phyloP scores from a whole-genome alignment of 331 rosid genomes.

The Acacia pycnantha region DNA sequence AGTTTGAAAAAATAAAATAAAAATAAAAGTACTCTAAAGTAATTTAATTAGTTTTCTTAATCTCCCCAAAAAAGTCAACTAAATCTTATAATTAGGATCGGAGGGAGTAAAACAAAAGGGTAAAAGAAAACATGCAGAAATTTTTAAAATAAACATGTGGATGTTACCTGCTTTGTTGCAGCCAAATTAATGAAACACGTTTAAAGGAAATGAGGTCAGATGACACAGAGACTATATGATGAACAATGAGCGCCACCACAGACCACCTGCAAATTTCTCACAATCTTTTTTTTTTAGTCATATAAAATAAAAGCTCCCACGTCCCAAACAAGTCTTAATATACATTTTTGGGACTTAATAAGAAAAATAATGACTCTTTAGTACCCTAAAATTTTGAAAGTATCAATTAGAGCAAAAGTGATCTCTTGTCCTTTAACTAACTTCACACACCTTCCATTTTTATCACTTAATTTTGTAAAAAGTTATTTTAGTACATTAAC shows the following conservation, averaged over 20 bases:
- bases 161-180: not conserved
- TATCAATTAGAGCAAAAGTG: not conserved
- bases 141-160: not conserved
- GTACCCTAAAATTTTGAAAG: not conserved
- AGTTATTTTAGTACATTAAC: too few species aligned
- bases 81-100: too few species aligned
- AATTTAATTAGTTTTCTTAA: too few species aligned
- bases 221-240: slow-evolving; percentile 13
- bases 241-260: slow-evolving; percentile 50
- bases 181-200: not conserved
- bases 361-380: not conserved
- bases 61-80: too few species aligned
- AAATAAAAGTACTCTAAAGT: too few species aligned
- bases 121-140: not conserved
- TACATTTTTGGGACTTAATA: not conserved
- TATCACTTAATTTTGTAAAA: too few species aligned
- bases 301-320: not conserved
- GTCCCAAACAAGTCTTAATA: not conserved
- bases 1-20: too few species aligned
- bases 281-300: slow-evolving; percentile 7
- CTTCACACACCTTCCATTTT: too few species aligned
- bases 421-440: too few species aligned
- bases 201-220: not conserved
- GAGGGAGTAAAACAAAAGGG: not conserved
- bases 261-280: slow-evolving; percentile 37